Percentiles rank a stretch among this genome's conserved stretches.
Evolutionary conservation across 495 filamentous ascomycete genomes (phyloP).

Genomic region (Tuber magnatum): DNA sequence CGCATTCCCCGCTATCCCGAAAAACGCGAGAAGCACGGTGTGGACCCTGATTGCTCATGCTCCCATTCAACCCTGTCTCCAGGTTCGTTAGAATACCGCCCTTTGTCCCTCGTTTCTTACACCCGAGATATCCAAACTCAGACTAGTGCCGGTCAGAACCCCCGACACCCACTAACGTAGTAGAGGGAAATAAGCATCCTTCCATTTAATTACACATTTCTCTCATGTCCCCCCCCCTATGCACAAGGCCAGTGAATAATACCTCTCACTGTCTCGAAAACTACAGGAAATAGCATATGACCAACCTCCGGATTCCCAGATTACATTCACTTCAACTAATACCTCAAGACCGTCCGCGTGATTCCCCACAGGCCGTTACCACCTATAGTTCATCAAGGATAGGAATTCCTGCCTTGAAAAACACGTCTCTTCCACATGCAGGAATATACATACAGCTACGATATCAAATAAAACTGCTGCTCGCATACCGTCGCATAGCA

Average conservation of each 20-base stretch:
- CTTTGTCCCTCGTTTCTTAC: not conserved
- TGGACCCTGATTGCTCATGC: not conserved
- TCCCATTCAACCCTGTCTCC: not conserved
- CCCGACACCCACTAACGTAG: not conserved
- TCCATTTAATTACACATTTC: not conserved
- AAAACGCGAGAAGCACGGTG: not conserved
- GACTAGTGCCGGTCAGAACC: not conserved
- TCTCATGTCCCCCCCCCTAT: not conserved
- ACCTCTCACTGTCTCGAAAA: not conserved
- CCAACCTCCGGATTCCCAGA: not conserved
- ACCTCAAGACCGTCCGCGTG: not conserved
- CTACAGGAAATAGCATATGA: not conserved
- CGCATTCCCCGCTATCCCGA: not conserved
- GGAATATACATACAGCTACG: not conserved
- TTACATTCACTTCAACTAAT: not conserved
- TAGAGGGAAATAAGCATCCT: not conserved
- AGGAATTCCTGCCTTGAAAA: not conserved
- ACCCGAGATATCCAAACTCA: not conserved
- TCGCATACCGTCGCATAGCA: not conserved
- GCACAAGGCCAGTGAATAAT: not conserved
- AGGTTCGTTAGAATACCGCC: not conserved
- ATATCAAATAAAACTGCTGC: not conserved
- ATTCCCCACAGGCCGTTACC: not conserved
- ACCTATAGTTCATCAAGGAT: not conserved
- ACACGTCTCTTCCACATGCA: not conserved